Base-by-base conservation (phyloP, 1,284 basidiomycete species). In the Coniferiporia sulphurascens region DNA sequence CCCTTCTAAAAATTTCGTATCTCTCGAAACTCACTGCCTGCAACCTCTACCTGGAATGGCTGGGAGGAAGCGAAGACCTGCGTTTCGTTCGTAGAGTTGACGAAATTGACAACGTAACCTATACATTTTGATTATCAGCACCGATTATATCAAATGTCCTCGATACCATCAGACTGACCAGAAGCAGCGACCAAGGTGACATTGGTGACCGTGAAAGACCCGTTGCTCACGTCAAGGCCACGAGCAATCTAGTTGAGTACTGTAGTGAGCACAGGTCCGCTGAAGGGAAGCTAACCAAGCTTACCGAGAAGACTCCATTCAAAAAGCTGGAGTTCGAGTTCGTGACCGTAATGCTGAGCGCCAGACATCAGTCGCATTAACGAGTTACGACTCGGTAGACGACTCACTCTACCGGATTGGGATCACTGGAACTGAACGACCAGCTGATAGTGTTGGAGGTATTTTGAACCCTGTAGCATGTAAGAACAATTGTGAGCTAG, bases 81-180 rank as follows among this genome's bases (percentile, higher is more conserved):
- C 9, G 66, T 63, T 48, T 62, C 51, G 69, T 81, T 77, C 43
- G 68, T 66, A 15, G 75, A 72, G 68, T 78, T 79, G 56, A 77
- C 73, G 57, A 81, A 76, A 59, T 69, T 66, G 41, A 82, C 75
- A 45, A 69, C 65, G 68, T 78, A 82, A 52, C 71, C 72, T 56
- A 36, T 13, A n/a, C 12, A 48, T n/a, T 52, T 46, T 55, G n/a
- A 52, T 50, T 41, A 12, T 41, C 38, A 41, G 38, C 7, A 41
- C 9, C 38, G 9, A 15, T 4, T 8, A 3, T 8, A 8, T 41
- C 38, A 41, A 41, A 15, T 15, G 36, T 6, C 13, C 7, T 13
- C 9, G 38, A 12, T 15, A 15, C 38, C 13, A 15, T 22, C 22
- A n/a, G 12, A 58, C 61, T n/a, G 34, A 64, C 63, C 64, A 21